phyloP scores from a whole-genome alignment of 2,329 filamentous ascomycete genomes.

The Exophiala aquamarina region DNA sequence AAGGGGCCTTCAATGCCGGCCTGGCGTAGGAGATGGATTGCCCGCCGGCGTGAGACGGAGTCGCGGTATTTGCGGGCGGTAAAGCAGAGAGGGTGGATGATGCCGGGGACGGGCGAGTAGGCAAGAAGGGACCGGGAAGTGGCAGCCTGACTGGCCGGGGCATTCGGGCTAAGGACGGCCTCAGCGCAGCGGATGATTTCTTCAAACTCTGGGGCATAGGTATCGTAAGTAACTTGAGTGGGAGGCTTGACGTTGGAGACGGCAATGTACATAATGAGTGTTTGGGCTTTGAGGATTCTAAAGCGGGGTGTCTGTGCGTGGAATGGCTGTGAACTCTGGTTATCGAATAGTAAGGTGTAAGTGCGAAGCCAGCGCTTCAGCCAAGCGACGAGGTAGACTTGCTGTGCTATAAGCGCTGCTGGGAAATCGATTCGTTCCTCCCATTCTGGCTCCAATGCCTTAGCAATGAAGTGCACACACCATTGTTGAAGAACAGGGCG shows the following conservation, averaged over 20 bases:
- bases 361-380: conserved; percentile 9
- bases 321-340: not conserved
- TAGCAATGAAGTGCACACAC: conserved; percentile 7
- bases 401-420: not conserved
- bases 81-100: conserved; percentile 11
- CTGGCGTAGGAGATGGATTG: conserved; percentile 10
- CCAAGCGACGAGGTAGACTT: conserved; percentile 8
- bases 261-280: conserved; percentile 9
- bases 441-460: conserved; percentile 3
- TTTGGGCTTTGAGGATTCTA: conserved; percentile 9
- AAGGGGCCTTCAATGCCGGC: conserved; percentile 13
- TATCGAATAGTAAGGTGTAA: conserved; percentile 1
- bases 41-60: conserved; percentile 5
- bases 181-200: conserved; percentile 8
- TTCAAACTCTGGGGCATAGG: conserved; percentile 9
- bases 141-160: not conserved
- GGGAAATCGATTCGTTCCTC: conserved; percentile 9
- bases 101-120: conserved; percentile 7
- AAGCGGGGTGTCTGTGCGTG: not conserved
- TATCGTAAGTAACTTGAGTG: conserved; percentile 9
- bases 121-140: not conserved
- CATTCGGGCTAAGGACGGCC: not conserved
- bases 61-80: conserved; percentile 12
- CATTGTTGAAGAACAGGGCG: conserved; percentile 6
- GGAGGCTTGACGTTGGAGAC: conserved; percentile 8